Conservation (phyloP, 2,329 filamentous ascomycete genomes). For the Fusarium sp. region DNA sequence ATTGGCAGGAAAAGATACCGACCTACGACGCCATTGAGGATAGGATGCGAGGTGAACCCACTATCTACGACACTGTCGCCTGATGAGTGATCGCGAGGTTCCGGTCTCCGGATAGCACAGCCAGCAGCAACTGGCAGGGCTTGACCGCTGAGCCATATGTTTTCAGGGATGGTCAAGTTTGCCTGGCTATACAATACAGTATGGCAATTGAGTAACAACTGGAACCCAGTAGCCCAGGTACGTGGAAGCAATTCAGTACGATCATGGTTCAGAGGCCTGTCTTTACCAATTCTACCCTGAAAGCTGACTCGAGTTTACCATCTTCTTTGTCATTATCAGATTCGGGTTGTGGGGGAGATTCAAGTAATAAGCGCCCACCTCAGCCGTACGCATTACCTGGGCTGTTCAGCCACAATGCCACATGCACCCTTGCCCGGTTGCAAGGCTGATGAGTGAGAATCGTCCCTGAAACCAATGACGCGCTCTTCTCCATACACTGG, state of each 20-base stretch:
- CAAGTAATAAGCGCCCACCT: neutral
- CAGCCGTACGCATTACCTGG: neutral
- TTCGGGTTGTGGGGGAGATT: slow-evolving; percentile 36
- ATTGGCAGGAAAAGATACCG: slow-evolving; percentile 29
- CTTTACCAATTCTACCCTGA: neutral
- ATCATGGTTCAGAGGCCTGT: neutral
- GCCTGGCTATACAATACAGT: neutral
- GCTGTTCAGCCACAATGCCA: neutral
- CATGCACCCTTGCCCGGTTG: neutral
- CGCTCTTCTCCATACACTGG: slow-evolving; percentile 24
- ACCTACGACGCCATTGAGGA: slow-evolving; percentile 15
- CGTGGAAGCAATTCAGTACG: neutral
- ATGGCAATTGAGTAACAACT: neutral
- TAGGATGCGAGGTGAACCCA: slow-evolving; percentile 27
- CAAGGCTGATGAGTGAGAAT: slow-evolving; percentile 37
- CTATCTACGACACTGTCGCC: slow-evolving; percentile 33
- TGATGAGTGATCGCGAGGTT: slow-evolving; percentile 36
- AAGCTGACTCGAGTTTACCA: neutral
- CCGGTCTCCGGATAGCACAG: slow-evolving; percentile 43
- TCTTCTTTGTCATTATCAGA: slow-evolving; percentile 16
- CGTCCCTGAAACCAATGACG: slow-evolving; percentile 38
- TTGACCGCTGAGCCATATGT: slow-evolving; percentile 19
- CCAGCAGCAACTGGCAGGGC: slow-evolving; percentile 18
- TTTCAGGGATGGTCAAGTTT: slow-evolving; percentile 6
- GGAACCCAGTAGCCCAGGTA: neutral